Base-by-base conservation (phyloP, 441 rosid species). In the Pelargonium fulgidum region DNA sequence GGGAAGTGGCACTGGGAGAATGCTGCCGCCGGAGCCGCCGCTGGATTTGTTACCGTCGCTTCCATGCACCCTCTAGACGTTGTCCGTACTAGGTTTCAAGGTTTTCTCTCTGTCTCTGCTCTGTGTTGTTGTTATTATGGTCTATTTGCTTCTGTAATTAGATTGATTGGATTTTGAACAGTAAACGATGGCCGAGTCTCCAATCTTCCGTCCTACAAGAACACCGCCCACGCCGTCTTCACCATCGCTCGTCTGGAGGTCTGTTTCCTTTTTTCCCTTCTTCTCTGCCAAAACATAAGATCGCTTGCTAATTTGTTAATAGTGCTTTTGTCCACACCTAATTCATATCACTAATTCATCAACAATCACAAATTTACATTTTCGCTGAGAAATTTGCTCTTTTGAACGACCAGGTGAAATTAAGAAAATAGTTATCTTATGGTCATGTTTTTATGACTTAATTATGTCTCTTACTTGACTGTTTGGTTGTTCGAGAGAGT, bases 81-180 rank as follows among this genome's bases (percentile, higher is more conserved):
- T 65, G 97, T 91, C 44, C 93, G 95, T 20, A 89, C 97, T 13
- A 84, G 97, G 64, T 93, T 93, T 75, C 97, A 89, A 87, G 98
- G 98, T 91, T 52, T 7, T 59, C 26, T 68, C 41, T 26, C 68
- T 50, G 39, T 6, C 13, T 65, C 64, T 6, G 9, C 36, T 47
- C 0, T 54, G 68, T 0, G 47, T 10, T 59, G 9, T 16, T n/a
- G 56, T 65, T 68, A 12, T 66, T 68, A 41, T 20, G 5, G 64
- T 69, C n/a, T 41, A 7, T 62, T 29, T 29, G 41, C 50, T 68
- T n/a, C 65, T 76, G 20, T 24, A 29, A 39, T 70, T 62, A 68
- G 65, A 20, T 56, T 29, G 29, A 24, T 29, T 63, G 61, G 22
- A 22, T 64, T 0, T 59, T 33, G 33, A 48, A 70, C 76, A 93